Percentiles rank a stretch among this genome's conserved stretches.
phyloP scores from a whole-genome alignment of 2,329 filamentous ascomycete genomes.

The Penicillium sp. region DNA sequence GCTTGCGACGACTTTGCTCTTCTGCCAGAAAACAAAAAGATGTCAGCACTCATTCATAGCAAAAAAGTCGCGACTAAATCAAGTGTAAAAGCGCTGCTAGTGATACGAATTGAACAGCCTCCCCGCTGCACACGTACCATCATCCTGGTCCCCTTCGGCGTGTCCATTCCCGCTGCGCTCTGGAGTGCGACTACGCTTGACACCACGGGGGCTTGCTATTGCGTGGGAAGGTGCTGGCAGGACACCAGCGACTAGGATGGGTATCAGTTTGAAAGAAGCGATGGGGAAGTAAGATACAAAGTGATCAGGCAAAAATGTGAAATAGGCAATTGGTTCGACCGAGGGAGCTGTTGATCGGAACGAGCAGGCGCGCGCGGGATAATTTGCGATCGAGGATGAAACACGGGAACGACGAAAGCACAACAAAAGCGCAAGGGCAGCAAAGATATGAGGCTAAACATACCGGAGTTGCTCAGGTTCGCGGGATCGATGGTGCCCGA shows the following conservation, averaged over 20 bases:
- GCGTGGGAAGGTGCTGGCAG: slow-evolving; percentile 44
- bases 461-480: slow-evolving; percentile 78
- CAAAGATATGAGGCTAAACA: slow-evolving; percentile 37
- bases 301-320: slow-evolving; percentile 5
- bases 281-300: slow-evolving; percentile 19
- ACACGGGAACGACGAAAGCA: slow-evolving; percentile 1
- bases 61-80: slow-evolving; percentile 18
- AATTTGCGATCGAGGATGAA: slow-evolving; percentile 5
- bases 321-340: slow-evolving; percentile 9
- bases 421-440: not conserved
- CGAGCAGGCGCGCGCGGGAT: slow-evolving; percentile 12
- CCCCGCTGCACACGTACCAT: slow-evolving; percentile 63
- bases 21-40: slow-evolving; percentile 25
- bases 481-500: slow-evolving; percentile 90
- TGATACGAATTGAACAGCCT: slow-evolving; percentile 1
- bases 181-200: slow-evolving; percentile 79
- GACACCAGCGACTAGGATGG: slow-evolving; percentile 36
- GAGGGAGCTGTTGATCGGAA: not conserved
- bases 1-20: slow-evolving; percentile 50
- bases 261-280: slow-evolving; percentile 36
- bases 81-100: not conserved
- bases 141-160: slow-evolving; percentile 64
- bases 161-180: slow-evolving; percentile 62
- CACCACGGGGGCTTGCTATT: slow-evolving; percentile 63
- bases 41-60: slow-evolving; percentile 19